Evolutionary conservation across 1,284 basidiomycete genomes (phyloP).

Genomic region (Fomitopsis palustris): DNA sequence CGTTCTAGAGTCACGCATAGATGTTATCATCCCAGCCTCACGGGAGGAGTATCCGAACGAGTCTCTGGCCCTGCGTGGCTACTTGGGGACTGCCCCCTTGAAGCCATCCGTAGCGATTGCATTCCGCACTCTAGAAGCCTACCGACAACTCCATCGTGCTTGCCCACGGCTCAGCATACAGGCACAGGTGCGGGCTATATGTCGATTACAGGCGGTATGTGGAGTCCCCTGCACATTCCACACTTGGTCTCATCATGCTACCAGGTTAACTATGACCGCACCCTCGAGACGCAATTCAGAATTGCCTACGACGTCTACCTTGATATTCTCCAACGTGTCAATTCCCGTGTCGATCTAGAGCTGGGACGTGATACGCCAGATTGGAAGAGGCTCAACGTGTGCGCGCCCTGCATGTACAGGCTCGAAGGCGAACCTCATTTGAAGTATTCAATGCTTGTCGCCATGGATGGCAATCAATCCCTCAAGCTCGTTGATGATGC

Average conservation of each 20-base stretch:
- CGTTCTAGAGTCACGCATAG: too few relatives aligned
- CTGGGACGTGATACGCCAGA: constrained; percentile 17
- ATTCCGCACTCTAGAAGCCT: constrained; percentile 15
- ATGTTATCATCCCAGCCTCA: too few relatives aligned
- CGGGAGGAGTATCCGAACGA: constrained; percentile 1
- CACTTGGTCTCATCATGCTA: too few relatives aligned
- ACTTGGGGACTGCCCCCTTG: constrained; percentile 14
- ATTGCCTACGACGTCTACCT: constrained; percentile 29
- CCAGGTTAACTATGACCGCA: constrained; percentile 4
- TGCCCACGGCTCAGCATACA: constrained; percentile 23
- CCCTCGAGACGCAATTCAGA: constrained; percentile 17
- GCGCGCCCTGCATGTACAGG: constrained; percentile 26
- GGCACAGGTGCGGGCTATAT: constrained; percentile 13
- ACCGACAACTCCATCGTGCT: constrained; percentile 20
- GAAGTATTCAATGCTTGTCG: constrained; percentile 13
- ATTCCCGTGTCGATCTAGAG: constrained; percentile 13
- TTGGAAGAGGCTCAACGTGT: constrained; percentile 25
- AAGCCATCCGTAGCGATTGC: constrained; percentile 16
- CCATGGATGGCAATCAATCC: constrained; percentile 32
- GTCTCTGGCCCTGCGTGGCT: constrained; percentile 8
- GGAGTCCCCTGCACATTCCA: too few relatives aligned
- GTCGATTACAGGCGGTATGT: constrained; percentile 17
- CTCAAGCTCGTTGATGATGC: constrained; percentile 22
- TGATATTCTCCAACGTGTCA: constrained; percentile 17
- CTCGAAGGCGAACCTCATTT: constrained; percentile 22